These are phyloP conservation scores for Boletus calvinii DNA, from an alignment of 1,284 basidiomycete species.

Conservation along the genomic window DNA sequence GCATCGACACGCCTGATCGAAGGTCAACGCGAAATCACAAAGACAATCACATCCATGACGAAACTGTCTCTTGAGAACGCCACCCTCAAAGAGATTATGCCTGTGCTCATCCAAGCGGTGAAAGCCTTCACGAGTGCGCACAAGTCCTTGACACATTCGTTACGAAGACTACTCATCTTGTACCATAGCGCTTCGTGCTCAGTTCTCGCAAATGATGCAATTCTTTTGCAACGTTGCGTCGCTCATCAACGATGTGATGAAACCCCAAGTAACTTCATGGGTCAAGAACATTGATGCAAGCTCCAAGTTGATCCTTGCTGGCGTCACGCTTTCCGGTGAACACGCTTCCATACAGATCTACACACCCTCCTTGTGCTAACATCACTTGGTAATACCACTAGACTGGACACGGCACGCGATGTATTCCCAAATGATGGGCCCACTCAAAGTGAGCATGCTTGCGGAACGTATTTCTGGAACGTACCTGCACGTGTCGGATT, in stretches of 20 bases:
- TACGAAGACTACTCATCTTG: not conserved
- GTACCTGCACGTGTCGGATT: conserved; percentile 17
- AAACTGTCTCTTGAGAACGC: conserved; percentile 20
- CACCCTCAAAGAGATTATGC: conserved; percentile 17
- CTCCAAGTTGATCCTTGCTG: conserved; percentile 16
- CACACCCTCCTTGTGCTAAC: not conserved
- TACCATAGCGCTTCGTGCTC: conserved; percentile 13
- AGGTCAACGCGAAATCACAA: conserved; percentile 16
- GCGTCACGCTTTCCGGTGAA: conserved; percentile 17
- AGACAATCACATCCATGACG: conserved; percentile 19
- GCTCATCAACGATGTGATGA: conserved; percentile 22
- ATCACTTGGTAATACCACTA: not conserved
- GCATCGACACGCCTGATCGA: conserved; percentile 13
- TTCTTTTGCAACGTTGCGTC: conserved; percentile 18
- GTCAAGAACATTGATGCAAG: conserved; percentile 14
- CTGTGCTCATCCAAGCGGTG: conserved; percentile 15
- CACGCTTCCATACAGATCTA: too few species aligned
- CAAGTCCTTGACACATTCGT: too few species aligned
- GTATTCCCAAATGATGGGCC: conserved; percentile 22
- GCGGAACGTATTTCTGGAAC: conserved; percentile 15
- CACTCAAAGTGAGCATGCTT: conserved; percentile 25
- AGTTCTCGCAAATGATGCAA: conserved; percentile 19
- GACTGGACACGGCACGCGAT: conserved; percentile 18
- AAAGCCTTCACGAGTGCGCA: conserved; percentile 17
- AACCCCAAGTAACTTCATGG: conserved; percentile 18